These are phyloP conservation scores for Diplotaxis tenuifolia DNA, from an alignment of 345 rosid species.

Conservation along the genomic window DNA sequence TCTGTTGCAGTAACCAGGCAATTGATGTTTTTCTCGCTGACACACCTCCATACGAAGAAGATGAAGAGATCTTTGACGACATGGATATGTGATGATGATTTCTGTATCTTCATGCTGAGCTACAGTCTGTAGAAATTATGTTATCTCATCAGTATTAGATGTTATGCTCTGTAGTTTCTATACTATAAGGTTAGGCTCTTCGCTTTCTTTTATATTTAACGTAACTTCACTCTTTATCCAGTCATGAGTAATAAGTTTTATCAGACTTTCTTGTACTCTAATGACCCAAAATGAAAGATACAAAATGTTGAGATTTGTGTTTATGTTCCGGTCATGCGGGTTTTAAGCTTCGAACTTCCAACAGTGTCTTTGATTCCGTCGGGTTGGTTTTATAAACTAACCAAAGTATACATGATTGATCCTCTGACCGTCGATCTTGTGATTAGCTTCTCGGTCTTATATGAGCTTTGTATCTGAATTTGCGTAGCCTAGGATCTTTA, in stretches of 20 bases:
- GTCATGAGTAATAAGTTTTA: constrained; percentile 14
- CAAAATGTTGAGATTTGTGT: constrained; percentile 9
- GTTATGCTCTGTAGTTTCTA: constrained; percentile 24
- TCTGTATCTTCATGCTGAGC: constrained; percentile 10
- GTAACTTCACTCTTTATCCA: not conserved
- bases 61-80: constrained; percentile 67
- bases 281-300: constrained; percentile 10
- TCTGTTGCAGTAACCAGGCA: constrained; percentile 68
- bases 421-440: too few species aligned
- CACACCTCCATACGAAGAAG: constrained; percentile 47
- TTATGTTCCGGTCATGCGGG: too few species aligned
- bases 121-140: constrained; percentile 30
- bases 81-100: constrained; percentile 90
- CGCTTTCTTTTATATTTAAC: constrained; percentile 35
- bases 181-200: constrained; percentile 32
- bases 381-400: too few species aligned
- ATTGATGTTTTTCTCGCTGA: constrained; percentile 53
- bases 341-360: too few species aligned
- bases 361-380: too few species aligned
- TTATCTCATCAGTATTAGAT: constrained; percentile 15
- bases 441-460: too few species aligned
- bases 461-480: too few species aligned
- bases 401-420: too few species aligned
- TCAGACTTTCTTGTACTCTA: constrained; percentile 8
- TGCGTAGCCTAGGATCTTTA: too few species aligned